phyloP scores from a whole-genome alignment of 371 early-diverging fungal genomes.

The Caulochytrium protostelioides region DNA sequence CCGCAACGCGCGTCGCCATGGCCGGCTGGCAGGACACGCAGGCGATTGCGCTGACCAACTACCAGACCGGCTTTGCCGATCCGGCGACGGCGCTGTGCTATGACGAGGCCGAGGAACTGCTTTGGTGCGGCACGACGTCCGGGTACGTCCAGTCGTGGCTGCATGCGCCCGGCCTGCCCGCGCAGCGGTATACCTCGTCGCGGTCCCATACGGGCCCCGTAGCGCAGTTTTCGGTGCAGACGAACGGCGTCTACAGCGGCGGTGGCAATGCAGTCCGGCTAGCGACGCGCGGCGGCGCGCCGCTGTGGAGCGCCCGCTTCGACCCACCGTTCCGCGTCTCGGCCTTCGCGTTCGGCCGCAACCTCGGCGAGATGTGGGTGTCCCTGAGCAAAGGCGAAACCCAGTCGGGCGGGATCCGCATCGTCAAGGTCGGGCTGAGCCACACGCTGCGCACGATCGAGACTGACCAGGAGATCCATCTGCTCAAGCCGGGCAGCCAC shows the following conservation, averaged over 20 bases:
- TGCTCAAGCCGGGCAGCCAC: constrained; percentile 32
- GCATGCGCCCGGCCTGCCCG: too few relatives aligned
- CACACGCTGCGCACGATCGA: constrained; percentile 10
- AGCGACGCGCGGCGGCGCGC: constrained; percentile 42
- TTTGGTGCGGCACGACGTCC: too few relatives aligned
- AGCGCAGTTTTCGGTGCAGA: constrained; percentile 38
- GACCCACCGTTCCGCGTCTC: not conserved
- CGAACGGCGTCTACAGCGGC: constrained; percentile 42
- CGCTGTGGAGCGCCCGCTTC: constrained; percentile 43
- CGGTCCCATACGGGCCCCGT: constrained; percentile 39
- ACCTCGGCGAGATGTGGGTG: not conserved
- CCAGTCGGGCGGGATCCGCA: not conserved
- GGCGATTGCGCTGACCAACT: too few relatives aligned
- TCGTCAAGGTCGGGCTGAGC: not conserved
- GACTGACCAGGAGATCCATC: constrained; percentile 30
- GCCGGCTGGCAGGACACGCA: too few relatives aligned
- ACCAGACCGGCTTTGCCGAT: too few relatives aligned
- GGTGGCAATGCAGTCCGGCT: constrained; percentile 41
- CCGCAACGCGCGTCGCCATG: too few relatives aligned
- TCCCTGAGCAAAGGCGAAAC: not conserved
- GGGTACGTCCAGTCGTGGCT: too few relatives aligned
- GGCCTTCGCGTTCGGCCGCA: not conserved
- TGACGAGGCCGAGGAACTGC: too few relatives aligned
- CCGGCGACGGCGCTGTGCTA: too few relatives aligned
- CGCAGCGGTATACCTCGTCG: constrained; percentile 45